Evolutionary conservation across 768 basidiomycete genomes (phyloP).

Genomic region (Tylopilus subfusipes): DNA sequence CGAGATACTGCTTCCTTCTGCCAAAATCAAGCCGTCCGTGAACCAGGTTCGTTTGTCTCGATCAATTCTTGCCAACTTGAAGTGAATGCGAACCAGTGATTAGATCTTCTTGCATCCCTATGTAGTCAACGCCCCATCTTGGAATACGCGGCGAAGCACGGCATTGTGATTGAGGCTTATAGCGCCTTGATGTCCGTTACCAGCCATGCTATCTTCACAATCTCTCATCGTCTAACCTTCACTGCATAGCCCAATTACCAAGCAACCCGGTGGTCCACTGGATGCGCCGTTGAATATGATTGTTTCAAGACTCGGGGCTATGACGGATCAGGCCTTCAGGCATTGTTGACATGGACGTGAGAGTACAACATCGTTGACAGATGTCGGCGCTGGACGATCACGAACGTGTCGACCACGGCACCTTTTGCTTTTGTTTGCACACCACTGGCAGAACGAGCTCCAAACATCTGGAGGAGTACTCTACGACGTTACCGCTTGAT

Average conservation of each 20-base stretch:
- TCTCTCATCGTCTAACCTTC: background rate
- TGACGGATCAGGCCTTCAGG: constrained; percentile 64
- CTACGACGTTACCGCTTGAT: too few species aligned
- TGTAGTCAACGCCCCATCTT: constrained; percentile 55
- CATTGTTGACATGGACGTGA: constrained; percentile 71
- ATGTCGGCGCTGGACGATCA: too few species aligned
- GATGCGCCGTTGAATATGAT: constrained; percentile 56
- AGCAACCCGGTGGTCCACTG: constrained; percentile 57
- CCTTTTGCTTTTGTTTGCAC: too few species aligned
- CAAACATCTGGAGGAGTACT: too few species aligned
- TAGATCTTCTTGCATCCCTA: constrained; percentile 73
- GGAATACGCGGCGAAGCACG: constrained; percentile 52
- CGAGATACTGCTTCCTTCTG: constrained; percentile 49
- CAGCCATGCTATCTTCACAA: background rate
- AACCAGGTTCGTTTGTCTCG: constrained; percentile 52
- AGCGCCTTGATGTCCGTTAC: constrained; percentile 54
- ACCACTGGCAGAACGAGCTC: constrained; percentile 42
- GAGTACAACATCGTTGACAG: constrained; percentile 59
- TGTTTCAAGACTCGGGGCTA: constrained; percentile 46
- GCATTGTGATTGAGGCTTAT: constrained; percentile 71
- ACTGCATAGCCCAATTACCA: constrained; percentile 52
- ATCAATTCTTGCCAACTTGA: background rate
- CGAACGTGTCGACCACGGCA: constrained; percentile 36
- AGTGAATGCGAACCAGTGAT: background rate
- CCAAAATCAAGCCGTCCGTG: constrained; percentile 59